Conservation (phyloP, 2,329 filamentous ascomycete species). For the Claviceps sorghi region DNA sequence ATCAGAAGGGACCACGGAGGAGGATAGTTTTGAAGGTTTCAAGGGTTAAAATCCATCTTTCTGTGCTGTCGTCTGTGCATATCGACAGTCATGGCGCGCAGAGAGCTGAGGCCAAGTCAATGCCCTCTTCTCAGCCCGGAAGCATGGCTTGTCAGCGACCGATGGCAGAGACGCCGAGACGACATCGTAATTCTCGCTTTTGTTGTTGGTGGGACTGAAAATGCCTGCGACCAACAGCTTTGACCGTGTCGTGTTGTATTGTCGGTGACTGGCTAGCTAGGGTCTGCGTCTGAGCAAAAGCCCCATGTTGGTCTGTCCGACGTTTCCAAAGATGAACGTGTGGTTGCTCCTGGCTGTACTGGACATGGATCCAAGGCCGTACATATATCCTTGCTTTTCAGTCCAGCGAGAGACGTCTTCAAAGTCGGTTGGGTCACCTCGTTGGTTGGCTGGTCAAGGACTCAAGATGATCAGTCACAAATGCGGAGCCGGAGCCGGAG, state of each 20-base stretch:
- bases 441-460: not conserved
- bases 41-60: not conserved
- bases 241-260: not conserved
- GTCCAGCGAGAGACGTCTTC: not conserved
- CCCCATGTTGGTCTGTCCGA: not conserved
- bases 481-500: not conserved
- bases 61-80: not conserved
- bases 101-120: not conserved
- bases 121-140: not conserved
- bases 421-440: not conserved
- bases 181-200: not conserved
- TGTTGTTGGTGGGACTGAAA: not conserved
- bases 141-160: not conserved
- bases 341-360: not conserved
- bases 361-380: not conserved
- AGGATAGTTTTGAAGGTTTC: not conserved
- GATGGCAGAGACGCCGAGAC: not conserved
- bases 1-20: no score
- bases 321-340: not conserved
- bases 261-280: not conserved
- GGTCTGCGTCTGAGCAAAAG: not conserved
- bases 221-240: not conserved
- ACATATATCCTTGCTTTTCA: not conserved
- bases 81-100: not conserved
- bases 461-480: not conserved